phyloP scores from a whole-genome alignment of 371 early-diverging fungal species.

The Batkoa obscura region DNA sequence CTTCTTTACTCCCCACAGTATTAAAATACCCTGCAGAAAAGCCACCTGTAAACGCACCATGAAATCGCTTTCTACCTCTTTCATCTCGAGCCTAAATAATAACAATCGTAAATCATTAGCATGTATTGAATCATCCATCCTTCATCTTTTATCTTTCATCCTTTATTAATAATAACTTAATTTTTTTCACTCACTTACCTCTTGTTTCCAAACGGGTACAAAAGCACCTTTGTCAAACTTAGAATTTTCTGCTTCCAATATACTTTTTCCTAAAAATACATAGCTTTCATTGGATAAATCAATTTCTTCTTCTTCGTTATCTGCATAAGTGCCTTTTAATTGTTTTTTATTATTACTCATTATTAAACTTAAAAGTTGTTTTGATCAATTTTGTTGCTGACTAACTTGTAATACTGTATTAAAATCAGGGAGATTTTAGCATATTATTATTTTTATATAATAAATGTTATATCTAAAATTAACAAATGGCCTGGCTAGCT shows the following conservation, averaged over 20 bases:
- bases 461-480: too few relatives aligned
- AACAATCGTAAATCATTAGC: conserved; percentile 13
- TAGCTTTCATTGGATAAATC: too few relatives aligned
- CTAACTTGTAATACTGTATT: too few relatives aligned
- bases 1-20: conserved; percentile 90
- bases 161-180: not conserved
- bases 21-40: conserved; percentile 87
- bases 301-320: too few relatives aligned
- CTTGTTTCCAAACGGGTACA: not conserved
- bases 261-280: not conserved
- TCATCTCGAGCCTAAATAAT: conserved; percentile 50
- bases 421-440: too few relatives aligned
- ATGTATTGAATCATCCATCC: too few relatives aligned
- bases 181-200: not conserved
- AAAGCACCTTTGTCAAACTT: not conserved
- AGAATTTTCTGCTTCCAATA: not conserved
- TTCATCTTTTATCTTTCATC: not conserved
- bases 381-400: too few relatives aligned
- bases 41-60: conserved; percentile 91
- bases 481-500: too few relatives aligned
- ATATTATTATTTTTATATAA: too few relatives aligned
- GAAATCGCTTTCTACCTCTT: conserved; percentile 64
- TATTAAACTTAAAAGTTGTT: too few relatives aligned
- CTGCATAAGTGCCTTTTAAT: too few relatives aligned
- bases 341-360: too few relatives aligned